phyloP scores from a whole-genome alignment of 2,329 filamentous ascomycete genomes.

The Cordyceps javanica region DNA sequence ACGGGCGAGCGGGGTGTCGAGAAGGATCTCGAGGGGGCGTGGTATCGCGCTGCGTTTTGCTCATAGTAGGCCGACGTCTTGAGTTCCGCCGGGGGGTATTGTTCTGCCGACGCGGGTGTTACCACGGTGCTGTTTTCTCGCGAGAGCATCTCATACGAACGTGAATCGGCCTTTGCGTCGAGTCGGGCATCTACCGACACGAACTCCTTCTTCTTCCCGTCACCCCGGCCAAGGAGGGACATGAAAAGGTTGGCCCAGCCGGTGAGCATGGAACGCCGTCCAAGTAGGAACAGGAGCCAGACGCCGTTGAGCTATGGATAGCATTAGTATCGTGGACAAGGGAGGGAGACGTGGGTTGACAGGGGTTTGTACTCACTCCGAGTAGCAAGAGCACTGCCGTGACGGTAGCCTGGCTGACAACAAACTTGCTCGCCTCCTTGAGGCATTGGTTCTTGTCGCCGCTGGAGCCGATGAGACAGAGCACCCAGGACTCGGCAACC shows the following conservation, averaged over 20 bases:
- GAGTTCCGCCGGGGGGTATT: slow-evolving; percentile 29
- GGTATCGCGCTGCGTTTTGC: slow-evolving; percentile 43
- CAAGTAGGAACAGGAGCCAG: slow-evolving; percentile 76
- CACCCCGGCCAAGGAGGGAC: slow-evolving; percentile 35
- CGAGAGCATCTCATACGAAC: slow-evolving; percentile 77
- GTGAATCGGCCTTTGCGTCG: slow-evolving; percentile 54
- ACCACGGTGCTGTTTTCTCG: slow-evolving; percentile 48
- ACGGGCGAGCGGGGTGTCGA: slow-evolving; percentile 48
- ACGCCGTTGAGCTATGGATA: slow-evolving; percentile 67
- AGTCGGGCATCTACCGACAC: slow-evolving; percentile 75
- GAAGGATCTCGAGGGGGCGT: slow-evolving; percentile 48
- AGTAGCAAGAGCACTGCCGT: slow-evolving; percentile 78
- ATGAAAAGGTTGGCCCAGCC: slow-evolving; percentile 70
- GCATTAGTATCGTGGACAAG: neutral
- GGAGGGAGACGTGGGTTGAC: neutral
- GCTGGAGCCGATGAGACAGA: slow-evolving; percentile 55
- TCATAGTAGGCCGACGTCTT: slow-evolving; percentile 52
- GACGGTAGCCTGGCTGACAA: slow-evolving; percentile 70
- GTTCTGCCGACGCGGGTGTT: slow-evolving; percentile 42
- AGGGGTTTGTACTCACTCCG: slow-evolving; percentile 48
- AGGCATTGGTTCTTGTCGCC: slow-evolving; percentile 62
- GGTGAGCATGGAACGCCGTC: slow-evolving; percentile 74
- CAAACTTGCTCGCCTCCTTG: slow-evolving; percentile 50
- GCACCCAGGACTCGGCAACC: slow-evolving; percentile 59
- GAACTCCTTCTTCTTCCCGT: slow-evolving; percentile 63